These are phyloP conservation scores for Suhomyces ambrosiae DNA, from an alignment of 1,139 yeast species.

Conservation along the genomic window DNA sequence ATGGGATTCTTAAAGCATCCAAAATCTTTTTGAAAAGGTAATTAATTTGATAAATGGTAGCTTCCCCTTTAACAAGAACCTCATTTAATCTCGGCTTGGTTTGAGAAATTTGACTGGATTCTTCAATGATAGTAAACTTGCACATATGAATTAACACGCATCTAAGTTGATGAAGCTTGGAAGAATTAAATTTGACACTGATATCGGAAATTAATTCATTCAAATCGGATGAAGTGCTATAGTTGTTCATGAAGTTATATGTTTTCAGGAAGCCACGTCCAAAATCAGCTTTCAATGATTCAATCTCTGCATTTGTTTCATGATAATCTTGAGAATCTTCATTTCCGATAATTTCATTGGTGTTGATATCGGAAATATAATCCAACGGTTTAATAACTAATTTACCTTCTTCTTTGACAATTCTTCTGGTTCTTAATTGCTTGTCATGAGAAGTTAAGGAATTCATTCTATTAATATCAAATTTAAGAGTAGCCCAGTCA, in stretches of 20 bases:
- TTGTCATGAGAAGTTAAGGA: conserved; percentile 72
- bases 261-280: conserved; percentile 25
- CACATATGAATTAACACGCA: conserved; percentile 44
- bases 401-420: conserved; percentile 65
- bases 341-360: conserved; percentile 39
- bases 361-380: conserved; percentile 53
- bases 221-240: conserved; percentile 34
- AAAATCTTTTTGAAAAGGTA: conserved; percentile 75
- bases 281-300: conserved; percentile 12
- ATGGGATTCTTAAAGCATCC: conserved; percentile 66
- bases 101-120: conserved; percentile 39
- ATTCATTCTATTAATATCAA: conserved; percentile 73
- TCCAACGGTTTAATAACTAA: conserved; percentile 72
- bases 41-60: conserved; percentile 72
- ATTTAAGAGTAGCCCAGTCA: conserved; percentile 46
- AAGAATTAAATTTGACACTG: conserved; percentile 42
- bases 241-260: conserved; percentile 36
- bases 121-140: conserved; percentile 44
- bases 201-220: conserved; percentile 51
- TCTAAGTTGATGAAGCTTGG: conserved; percentile 39
- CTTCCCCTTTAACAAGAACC: conserved; percentile 42
- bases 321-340: conserved; percentile 14
- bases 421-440: conserved; percentile 66
- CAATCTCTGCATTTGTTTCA: conserved; percentile 23
- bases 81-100: conserved; percentile 45